Percentiles rank a stretch among this genome's conserved stretches.
phyloP scores from a whole-genome alignment of 306 rosid genomes.

The Pueraria montana region DNA sequence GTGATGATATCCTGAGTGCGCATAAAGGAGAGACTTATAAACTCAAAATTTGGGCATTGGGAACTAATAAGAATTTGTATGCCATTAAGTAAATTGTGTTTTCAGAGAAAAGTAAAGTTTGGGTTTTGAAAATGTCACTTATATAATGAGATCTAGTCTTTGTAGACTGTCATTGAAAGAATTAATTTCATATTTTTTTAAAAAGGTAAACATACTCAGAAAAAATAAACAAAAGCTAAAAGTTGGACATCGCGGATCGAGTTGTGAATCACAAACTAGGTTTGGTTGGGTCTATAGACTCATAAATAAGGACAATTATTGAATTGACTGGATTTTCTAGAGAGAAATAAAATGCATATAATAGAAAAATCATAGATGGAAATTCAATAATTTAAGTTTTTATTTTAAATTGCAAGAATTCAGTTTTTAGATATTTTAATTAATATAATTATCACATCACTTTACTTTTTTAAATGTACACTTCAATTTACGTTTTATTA shows the following conservation, averaged over 20 bases:
- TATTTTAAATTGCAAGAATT: neutral
- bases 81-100: neutral
- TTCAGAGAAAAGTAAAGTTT: neutral
- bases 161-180: neutral
- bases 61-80: neutral
- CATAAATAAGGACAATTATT: neutral
- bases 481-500: neutral
- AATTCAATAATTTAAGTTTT: too few relatives aligned
- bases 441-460: neutral
- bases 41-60: neutral
- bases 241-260: neutral
- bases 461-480: neutral
- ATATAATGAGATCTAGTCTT: neutral
- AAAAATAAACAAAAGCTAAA: neutral
- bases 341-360: conserved; percentile 20
- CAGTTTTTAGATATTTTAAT: neutral
- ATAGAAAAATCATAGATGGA: neutral
- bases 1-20: neutral
- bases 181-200: neutral
- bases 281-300: conserved; percentile 3
- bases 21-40: neutral
- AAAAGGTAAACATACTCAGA: neutral
- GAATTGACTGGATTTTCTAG: neutral
- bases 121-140: neutral
- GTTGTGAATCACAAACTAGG: neutral